A percentile compares a stretch with the other conserved stretches of the same genome.
phyloP scores from a whole-genome alignment of 2,329 filamentous ascomycete genomes.

The Aureobasidium subglaciale region DNA sequence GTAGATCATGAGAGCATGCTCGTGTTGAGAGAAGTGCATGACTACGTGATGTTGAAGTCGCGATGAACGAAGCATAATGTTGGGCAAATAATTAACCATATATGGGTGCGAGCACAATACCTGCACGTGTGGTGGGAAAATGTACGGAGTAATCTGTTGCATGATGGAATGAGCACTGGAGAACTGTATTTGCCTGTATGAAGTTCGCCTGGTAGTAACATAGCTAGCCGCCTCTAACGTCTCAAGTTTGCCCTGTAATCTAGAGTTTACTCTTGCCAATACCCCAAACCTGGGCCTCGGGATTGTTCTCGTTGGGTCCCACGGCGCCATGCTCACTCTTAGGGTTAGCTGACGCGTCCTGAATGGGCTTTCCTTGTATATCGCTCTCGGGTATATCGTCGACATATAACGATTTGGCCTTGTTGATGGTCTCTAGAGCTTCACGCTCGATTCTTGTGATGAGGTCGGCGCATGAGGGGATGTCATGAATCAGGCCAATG shows the following conservation, averaged over 20 bases:
- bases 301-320: constrained; percentile 32
- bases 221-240: neutral
- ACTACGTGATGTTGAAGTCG: no score
- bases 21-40: no score
- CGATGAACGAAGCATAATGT: no score
- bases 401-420: constrained; percentile 33
- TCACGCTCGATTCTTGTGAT: constrained; percentile 41
- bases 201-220: no score
- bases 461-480: constrained; percentile 42
- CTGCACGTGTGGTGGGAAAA: no score
- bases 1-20: no score
- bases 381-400: constrained; percentile 30
- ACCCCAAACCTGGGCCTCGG: constrained; percentile 35
- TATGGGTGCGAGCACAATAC: no score
- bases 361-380: constrained; percentile 25
- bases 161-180: no score
- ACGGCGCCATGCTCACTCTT: constrained; percentile 25
- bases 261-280: constrained; percentile 38
- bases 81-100: no score
- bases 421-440: constrained; percentile 35
- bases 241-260: neutral
- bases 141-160: no score
- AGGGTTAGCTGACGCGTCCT: constrained; percentile 19
- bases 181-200: no score
- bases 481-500: constrained; percentile 55